Conservation (phyloP, 2,329 filamentous ascomycete species). For the Thyridium curvatum region DNA sequence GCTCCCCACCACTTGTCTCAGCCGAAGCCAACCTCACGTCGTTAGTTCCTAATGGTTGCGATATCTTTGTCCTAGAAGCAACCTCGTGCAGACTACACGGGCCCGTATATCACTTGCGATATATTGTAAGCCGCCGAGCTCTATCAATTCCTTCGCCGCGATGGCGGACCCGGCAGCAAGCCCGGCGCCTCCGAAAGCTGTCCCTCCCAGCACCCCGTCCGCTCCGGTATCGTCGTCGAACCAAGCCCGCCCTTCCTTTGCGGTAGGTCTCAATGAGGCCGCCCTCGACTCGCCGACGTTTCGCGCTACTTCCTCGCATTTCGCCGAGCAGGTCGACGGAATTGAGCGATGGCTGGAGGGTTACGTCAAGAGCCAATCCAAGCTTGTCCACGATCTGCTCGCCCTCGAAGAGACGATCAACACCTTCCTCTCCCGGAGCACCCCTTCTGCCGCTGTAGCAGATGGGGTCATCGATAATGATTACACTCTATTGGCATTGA, state of each 20-base stretch:
- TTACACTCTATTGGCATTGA: constrained; percentile 83
- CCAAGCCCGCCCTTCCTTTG: constrained; percentile 40
- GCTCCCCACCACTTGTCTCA: too few species aligned
- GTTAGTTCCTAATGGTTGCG: too few species aligned
- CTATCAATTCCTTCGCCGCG: background rate
- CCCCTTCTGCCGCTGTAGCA: constrained; percentile 66
- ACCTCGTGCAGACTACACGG: too few species aligned
- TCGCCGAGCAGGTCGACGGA: constrained; percentile 83
- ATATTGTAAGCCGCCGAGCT: too few species aligned
- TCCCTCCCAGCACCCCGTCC: constrained; percentile 1
- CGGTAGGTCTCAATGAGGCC: constrained; percentile 88
- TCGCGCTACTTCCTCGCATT: constrained; percentile 78
- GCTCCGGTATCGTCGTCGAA: constrained; percentile 8
- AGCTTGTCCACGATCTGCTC: constrained; percentile 55
- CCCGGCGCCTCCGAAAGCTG: constrained; percentile 1
- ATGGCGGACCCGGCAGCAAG: constrained; percentile 4
- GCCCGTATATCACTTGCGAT: too few species aligned
- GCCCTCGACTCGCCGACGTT: constrained; percentile 95
- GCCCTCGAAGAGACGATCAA: constrained; percentile 76
- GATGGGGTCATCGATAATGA: constrained; percentile 87
- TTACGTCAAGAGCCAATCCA: constrained; percentile 47
- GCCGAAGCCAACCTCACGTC: too few species aligned
- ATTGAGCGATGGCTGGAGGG: constrained; percentile 86
- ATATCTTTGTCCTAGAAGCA: too few species aligned
- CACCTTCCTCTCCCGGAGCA: constrained; percentile 66